These are phyloP conservation scores for Erythrophleum ivorense DNA, from an alignment of 331 rosid species.

Conservation along the genomic window DNA sequence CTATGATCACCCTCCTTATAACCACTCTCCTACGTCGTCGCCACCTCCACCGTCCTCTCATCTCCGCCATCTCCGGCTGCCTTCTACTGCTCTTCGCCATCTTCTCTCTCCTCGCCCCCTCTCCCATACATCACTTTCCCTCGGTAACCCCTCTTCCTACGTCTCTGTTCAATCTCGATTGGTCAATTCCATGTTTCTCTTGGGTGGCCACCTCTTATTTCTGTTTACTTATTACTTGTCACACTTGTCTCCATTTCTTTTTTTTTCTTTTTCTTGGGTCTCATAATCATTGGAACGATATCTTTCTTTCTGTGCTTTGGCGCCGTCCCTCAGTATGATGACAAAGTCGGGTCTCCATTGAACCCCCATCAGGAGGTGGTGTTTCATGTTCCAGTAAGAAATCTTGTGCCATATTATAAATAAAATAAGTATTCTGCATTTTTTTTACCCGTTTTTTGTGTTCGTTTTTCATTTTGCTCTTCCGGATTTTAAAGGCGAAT, in stretches of 20 bases:
- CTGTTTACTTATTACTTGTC: background rate
- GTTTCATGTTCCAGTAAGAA: conserved; percentile 56
- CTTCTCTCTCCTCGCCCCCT: conserved; percentile 53
- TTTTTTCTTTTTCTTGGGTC: background rate
- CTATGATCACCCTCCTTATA: conserved; percentile 27
- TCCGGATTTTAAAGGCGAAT: conserved; percentile 41
- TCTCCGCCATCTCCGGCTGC: conserved; percentile 58
- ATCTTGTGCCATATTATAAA: background rate
- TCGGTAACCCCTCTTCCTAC: background rate
- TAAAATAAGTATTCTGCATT: background rate
- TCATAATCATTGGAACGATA: background rate
- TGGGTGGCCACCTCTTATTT: background rate
- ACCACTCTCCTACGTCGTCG: conserved; percentile 53
- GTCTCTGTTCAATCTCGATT: background rate
- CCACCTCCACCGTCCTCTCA: conserved; percentile 53
- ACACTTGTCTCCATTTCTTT: background rate
- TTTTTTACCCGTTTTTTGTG: background rate
- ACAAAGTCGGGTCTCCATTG: conserved; percentile 28
- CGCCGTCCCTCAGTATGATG: conserved; percentile 41
- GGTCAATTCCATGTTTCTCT: background rate
- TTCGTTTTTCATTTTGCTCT: background rate
- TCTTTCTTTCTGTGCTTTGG: background rate
- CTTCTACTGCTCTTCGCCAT: conserved; percentile 58
- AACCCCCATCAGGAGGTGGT: conserved; percentile 31
- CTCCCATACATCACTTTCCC: conserved; percentile 11